phyloP scores from a whole-genome alignment of 805 yeast genomes.

The Candida orba region DNA sequence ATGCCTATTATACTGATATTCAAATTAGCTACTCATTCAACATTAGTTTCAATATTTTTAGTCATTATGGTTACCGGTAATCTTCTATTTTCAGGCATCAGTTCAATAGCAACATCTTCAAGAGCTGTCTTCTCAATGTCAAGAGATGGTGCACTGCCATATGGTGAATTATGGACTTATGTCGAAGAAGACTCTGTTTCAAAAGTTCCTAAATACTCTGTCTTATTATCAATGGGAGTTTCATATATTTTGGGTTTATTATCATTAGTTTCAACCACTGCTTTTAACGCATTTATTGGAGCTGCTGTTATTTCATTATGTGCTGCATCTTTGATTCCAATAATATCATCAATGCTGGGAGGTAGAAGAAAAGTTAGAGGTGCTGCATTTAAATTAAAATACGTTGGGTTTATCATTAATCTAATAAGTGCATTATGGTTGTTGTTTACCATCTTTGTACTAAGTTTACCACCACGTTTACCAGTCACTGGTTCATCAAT shows the following conservation, averaged over 20 bases:
- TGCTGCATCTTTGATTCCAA: constrained; percentile 72
- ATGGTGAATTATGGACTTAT: constrained; percentile 53
- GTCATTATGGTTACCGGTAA: constrained; percentile 63
- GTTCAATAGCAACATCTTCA: constrained; percentile 74
- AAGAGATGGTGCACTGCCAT: constrained; percentile 76
- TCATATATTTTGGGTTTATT: constrained; percentile 54
- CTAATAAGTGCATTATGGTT: constrained; percentile 55
- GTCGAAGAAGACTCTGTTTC: constrained; percentile 50
- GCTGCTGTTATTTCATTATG: constrained; percentile 72
- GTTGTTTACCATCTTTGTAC: constrained; percentile 45
- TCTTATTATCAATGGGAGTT: constrained; percentile 55
- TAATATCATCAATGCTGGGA: constrained; percentile 51
- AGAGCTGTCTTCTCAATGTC: constrained; percentile 79
- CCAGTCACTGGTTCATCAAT: constrained; percentile 36
- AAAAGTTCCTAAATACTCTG: constrained; percentile 64
- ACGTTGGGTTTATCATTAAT: constrained; percentile 59
- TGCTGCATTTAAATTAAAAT: constrained; percentile 56
- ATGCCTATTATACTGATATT: constrained; percentile 77
- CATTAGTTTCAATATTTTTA: constrained; percentile 59
- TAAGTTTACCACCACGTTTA: constrained; percentile 67
- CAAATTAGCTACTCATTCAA: constrained; percentile 61
- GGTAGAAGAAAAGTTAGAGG: constrained; percentile 57
- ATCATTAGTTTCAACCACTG: constrained; percentile 62
- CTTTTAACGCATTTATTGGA: constrained; percentile 79
- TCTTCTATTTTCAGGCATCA: constrained; percentile 67